Base-by-base conservation (phyloP, 768 basidiomycete species). In the Podaxis carcinomalis region DNA sequence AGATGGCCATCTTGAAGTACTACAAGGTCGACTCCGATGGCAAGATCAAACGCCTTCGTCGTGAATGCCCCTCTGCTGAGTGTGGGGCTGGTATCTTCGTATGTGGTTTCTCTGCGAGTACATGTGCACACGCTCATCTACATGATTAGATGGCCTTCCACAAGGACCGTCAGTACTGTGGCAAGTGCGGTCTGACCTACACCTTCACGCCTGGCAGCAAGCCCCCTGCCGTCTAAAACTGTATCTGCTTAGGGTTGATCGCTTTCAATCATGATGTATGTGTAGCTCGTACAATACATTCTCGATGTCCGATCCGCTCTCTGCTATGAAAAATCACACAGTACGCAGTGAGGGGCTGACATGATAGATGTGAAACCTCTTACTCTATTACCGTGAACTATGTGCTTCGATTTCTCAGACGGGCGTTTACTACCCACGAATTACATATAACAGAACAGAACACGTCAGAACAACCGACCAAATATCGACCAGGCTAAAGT, bases 1-100 rank as follows among this genome's bases (percentile, higher is more conserved):
- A 98, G 90, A 98, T 99, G 94, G 81, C 95, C 72, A 97, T 98
- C 80, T 83, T 99, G 77, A 98, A 98, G 81, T 99, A 97, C 86
- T 99, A 98, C 84, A 96, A 97, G 82, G 95, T 99, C 69, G 96
- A 98, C 80, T 95, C 95, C 50, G 96, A 98, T 69, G 97, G 96
- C 75, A 98, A 97, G 81, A 95, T 98, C 84, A 97, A 97, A 85
- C 94, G 97, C 74, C 88, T 99, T 63, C 88, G 96, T 72, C 93
- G 97, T 68, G 96, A 98, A 76, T 99, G 97, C 81, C 92, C 86
- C 61, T 82, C 81, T 59, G 86, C 88, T 66, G 88, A 89, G 75
- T 92, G 89, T 64, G 90, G 90, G 77, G 90, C 90, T 65, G 90
- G 89, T 74, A 83, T 91, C 78, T 92, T 92, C 73, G 90, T 92